Evolutionary conservation across 495 filamentous ascomycete species (phyloP).

Genomic region (Aspergillus diversus): DNA sequence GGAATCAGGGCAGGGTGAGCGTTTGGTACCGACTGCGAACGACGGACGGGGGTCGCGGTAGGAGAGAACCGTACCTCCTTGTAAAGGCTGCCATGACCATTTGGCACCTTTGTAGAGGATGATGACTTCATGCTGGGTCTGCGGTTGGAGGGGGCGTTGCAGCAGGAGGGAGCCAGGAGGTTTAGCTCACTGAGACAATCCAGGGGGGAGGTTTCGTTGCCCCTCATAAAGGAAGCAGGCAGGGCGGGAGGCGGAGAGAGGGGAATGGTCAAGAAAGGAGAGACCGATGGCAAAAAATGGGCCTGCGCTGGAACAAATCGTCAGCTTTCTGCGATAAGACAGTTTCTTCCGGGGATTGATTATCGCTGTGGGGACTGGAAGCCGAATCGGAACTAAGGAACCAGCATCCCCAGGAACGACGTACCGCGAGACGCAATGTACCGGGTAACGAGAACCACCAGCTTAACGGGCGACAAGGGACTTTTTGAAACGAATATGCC

Average conservation of each 20-base stretch:
- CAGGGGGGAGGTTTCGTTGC: slow-evolving; percentile 7
- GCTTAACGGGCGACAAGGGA: not conserved
- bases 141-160: not conserved
- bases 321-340: slow-evolving; percentile 7
- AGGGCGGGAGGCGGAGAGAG: not conserved
- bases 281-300: not conserved
- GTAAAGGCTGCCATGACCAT: slow-evolving; percentile 47
- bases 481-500: not conserved
- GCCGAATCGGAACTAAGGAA: not conserved
- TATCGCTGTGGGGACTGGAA: not conserved
- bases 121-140: slow-evolving; percentile 37
- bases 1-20: slow-evolving; percentile 33
- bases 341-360: not conserved
- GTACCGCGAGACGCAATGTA: not conserved
- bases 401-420: not conserved
- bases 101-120: slow-evolving; percentile 30
- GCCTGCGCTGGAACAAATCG: not conserved
- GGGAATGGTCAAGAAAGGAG: not conserved
- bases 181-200: slow-evolving; percentile 5
- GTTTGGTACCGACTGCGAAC: slow-evolving; percentile 44
- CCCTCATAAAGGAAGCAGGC: slow-evolving; percentile 21
- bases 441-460: not conserved
- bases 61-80: slow-evolving; percentile 56
- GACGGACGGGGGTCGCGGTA: slow-evolving; percentile 43
- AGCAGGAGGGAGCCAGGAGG: slow-evolving; percentile 3